phyloP scores from a whole-genome alignment of 2,329 filamentous ascomycete genomes.

The Karstenula rhodostoma region DNA sequence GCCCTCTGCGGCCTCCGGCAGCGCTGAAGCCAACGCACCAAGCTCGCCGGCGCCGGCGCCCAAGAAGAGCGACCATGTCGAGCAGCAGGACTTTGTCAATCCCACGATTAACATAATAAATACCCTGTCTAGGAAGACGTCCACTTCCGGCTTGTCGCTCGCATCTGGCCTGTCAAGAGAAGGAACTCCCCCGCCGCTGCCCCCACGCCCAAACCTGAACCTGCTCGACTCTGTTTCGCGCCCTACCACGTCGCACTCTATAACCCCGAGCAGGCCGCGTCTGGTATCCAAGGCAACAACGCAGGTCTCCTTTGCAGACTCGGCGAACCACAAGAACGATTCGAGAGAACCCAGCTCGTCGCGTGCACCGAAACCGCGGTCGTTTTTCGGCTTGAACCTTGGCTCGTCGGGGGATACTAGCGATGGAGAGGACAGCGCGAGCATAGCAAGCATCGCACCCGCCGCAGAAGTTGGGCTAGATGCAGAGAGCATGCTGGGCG shows the following conservation, averaged over 20 bases:
- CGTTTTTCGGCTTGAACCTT: slow-evolving; percentile 48
- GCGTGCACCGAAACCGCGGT: slow-evolving; percentile 48
- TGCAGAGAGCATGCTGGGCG: slow-evolving; percentile 81
- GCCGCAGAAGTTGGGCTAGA: slow-evolving; percentile 72
- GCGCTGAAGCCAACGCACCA: slow-evolving; percentile 30
- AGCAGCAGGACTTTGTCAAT: slow-evolving; percentile 44
- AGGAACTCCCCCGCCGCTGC: slow-evolving; percentile 63
- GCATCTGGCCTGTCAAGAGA: slow-evolving; percentile 46
- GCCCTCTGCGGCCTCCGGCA: slow-evolving; percentile 25
- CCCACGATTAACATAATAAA: slow-evolving; percentile 45
- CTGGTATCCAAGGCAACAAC: slow-evolving; percentile 77
- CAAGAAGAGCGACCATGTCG: slow-evolving; percentile 28
- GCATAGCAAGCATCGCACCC: slow-evolving; percentile 71
- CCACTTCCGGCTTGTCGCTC: slow-evolving; percentile 27
- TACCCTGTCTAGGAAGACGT: slow-evolving; percentile 35
- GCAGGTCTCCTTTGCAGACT: slow-evolving; percentile 81
- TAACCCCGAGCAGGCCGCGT: slow-evolving; percentile 53
- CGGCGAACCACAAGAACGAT: slow-evolving; percentile 72
- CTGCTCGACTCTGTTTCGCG: slow-evolving; percentile 35
- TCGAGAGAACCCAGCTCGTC: slow-evolving; percentile 35
- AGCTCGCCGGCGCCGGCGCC: slow-evolving; percentile 44
- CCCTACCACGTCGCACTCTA: slow-evolving; percentile 51
- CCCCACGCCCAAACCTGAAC: slow-evolving; percentile 58
- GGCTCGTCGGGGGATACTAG: slow-evolving; percentile 58
- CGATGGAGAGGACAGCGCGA: slow-evolving; percentile 70